Evolutionary conservation across 805 yeast genomes (phyloP).

Genomic region (Pichia rugopelliculosa): DNA sequence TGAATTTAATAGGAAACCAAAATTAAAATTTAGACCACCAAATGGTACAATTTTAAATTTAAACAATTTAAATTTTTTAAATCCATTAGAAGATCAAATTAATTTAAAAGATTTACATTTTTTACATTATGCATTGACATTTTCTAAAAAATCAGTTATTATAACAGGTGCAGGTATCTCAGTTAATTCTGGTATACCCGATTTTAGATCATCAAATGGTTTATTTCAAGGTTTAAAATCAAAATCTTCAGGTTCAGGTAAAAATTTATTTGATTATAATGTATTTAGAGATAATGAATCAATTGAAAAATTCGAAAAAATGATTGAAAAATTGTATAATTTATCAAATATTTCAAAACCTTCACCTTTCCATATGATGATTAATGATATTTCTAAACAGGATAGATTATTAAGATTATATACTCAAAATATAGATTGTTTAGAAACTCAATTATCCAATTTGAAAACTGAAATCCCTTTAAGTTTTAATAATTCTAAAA

Average conservation of each 20-base stretch:
- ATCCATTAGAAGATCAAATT: slow-evolving; percentile 28
- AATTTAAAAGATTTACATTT: slow-evolving; percentile 39
- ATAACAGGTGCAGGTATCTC: slow-evolving; percentile 90
- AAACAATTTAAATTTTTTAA: slow-evolving; percentile 20
- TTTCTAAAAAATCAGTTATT: slow-evolving; percentile 53
- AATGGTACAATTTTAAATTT: slow-evolving; percentile 39
- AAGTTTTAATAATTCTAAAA: slow-evolving; percentile 21
- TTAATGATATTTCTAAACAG: slow-evolving; percentile 52
- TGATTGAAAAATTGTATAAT: slow-evolving; percentile 56
- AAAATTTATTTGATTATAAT: slow-evolving; percentile 66
- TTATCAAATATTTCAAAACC: slow-evolving; percentile 54
- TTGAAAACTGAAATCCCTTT: slow-evolving; percentile 46
- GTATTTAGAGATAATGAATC: slow-evolving; percentile 61
- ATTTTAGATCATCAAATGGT: slow-evolving; percentile 68
- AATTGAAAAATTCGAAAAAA: slow-evolving; percentile 60
- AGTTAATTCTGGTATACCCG: slow-evolving; percentile 84
- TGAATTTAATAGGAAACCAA: slow-evolving; percentile 34
- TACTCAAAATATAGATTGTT: slow-evolving; percentile 82
- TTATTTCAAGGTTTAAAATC: slow-evolving; percentile 50
- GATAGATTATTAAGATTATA: slow-evolving; percentile 66
- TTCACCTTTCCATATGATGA: slow-evolving; percentile 64
- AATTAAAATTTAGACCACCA: slow-evolving; percentile 38
- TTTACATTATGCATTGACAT: slow-evolving; percentile 42
- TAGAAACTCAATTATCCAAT: slow-evolving; percentile 53
- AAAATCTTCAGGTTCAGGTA: slow-evolving; percentile 38